phyloP scores from a whole-genome alignment of 345 rosid species.

The Carallia pectinifolia region DNA sequence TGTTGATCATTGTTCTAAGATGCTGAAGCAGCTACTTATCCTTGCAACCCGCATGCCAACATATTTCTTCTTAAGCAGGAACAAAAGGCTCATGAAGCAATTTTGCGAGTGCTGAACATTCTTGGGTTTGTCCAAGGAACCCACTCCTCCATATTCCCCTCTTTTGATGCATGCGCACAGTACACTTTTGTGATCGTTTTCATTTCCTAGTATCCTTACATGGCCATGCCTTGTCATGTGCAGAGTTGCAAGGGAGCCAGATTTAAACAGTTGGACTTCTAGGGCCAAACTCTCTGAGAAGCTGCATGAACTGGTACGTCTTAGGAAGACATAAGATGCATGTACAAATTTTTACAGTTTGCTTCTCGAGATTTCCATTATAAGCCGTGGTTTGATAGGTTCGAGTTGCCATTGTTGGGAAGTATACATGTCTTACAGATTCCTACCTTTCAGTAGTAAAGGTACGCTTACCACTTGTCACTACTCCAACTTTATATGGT shows the following conservation, averaged over 20 bases:
- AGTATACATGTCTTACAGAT: slow-evolving; percentile 74
- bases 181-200: neutral
- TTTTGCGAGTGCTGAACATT: slow-evolving; percentile 71
- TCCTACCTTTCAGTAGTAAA: slow-evolving; percentile 71
- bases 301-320: slow-evolving; percentile 69
- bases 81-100: slow-evolving; percentile 93
- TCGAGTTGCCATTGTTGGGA: slow-evolving; percentile 79
- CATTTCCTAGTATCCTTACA: neutral
- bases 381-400: slow-evolving; percentile 42
- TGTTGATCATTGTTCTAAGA: neutral
- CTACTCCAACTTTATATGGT: neutral
- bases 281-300: slow-evolving; percentile 62
- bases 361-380: neutral
- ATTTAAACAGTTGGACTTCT: slow-evolving; percentile 64
- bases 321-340: neutral
- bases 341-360: slow-evolving; percentile 3
- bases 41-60: neutral
- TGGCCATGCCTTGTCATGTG: slow-evolving; percentile 12
- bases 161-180: neutral
- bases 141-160: slow-evolving; percentile 1
- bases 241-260: slow-evolving; percentile 68
- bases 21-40: neutral
- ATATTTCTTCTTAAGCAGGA: slow-evolving; percentile 49
- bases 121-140: slow-evolving; percentile 45
- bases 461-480: slow-evolving; percentile 29